These are phyloP conservation scores for Coemansia sp. DNA, from an alignment of 192 early-diverging fungal species.

Conservation along the genomic window DNA sequence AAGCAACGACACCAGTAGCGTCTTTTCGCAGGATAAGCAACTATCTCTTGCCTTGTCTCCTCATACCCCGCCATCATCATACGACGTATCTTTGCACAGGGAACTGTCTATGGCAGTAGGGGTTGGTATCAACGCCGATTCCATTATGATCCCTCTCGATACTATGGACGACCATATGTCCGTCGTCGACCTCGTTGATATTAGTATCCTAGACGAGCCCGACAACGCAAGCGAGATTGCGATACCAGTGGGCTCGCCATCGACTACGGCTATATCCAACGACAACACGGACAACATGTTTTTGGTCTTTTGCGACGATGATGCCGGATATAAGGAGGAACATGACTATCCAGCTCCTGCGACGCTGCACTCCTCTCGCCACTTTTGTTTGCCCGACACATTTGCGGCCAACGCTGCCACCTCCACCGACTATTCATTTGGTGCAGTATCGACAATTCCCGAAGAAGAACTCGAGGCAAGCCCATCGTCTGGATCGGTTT, in stretches of 20 bases:
- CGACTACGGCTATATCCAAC: not conserved
- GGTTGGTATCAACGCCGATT: not conserved
- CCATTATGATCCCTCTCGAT: not conserved
- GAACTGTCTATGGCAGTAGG: not conserved
- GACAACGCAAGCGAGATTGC: slow-evolving; percentile 2
- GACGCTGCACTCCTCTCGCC: not conserved
- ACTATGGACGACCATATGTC: not conserved
- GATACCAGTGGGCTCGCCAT: not conserved
- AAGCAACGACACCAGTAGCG: not conserved
- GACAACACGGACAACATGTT: not conserved
- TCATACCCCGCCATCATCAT: not conserved
- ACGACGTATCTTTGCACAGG: not conserved
- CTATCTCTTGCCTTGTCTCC: not conserved
- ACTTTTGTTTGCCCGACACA: not conserved
- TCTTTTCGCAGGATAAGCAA: not conserved
- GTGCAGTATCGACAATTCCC: not conserved
- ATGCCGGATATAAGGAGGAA: not conserved
- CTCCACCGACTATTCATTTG: too few species aligned
- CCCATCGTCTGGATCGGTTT: not conserved
- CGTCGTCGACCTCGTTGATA: slow-evolving; percentile 16
- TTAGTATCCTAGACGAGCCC: slow-evolving; percentile 7
- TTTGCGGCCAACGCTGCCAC: not conserved
- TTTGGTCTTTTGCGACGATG: not conserved
- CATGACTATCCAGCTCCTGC: not conserved
- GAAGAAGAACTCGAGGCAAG: not conserved